Conservation (phyloP, 176 grass and related monocot species). For the Thalia dealbata region DNA sequence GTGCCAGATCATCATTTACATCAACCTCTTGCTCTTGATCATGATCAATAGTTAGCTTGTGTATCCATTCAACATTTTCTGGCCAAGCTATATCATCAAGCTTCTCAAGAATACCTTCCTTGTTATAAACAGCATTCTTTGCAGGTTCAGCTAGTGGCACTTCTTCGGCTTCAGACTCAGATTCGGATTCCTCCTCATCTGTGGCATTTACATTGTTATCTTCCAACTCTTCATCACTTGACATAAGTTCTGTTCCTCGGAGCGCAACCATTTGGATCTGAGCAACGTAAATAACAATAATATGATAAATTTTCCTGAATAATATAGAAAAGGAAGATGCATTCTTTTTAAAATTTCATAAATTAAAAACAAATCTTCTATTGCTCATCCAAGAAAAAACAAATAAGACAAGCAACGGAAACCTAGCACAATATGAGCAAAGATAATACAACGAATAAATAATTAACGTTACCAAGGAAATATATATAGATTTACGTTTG, state of each 20-base stretch:
- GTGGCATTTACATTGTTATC: conserved; percentile 25
- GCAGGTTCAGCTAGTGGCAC: conserved; percentile 35
- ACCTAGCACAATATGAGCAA: too few species aligned
- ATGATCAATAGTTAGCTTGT: conserved; percentile 66
- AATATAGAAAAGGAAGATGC: neutral
- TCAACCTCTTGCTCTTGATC: conserved; percentile 50
- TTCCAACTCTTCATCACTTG: conserved; percentile 14
- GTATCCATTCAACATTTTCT: conserved; percentile 60
- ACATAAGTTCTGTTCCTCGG: neutral
- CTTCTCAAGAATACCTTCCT: conserved; percentile 58
- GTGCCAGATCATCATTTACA: conserved; percentile 79
- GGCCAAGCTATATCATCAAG: conserved; percentile 79
- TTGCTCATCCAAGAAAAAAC: too few species aligned
- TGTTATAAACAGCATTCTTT: conserved; percentile 70
- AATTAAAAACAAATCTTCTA: neutral
- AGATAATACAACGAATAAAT: too few species aligned
- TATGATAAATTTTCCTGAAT: neutral
- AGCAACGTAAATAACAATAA: neutral
- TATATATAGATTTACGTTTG: too few species aligned
- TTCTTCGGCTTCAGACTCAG: conserved; percentile 36
- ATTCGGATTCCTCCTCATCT: conserved; percentile 1
- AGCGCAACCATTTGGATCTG: conserved; percentile 2
- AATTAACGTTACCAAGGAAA: too few species aligned
- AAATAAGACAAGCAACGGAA: too few species aligned
- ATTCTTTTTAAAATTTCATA: neutral